A percentile compares a stretch with the other conserved stretches of the same genome.
Evolutionary conservation across 106 monocot species (phyloP).

Genomic region (Dioscorea alata): DNA sequence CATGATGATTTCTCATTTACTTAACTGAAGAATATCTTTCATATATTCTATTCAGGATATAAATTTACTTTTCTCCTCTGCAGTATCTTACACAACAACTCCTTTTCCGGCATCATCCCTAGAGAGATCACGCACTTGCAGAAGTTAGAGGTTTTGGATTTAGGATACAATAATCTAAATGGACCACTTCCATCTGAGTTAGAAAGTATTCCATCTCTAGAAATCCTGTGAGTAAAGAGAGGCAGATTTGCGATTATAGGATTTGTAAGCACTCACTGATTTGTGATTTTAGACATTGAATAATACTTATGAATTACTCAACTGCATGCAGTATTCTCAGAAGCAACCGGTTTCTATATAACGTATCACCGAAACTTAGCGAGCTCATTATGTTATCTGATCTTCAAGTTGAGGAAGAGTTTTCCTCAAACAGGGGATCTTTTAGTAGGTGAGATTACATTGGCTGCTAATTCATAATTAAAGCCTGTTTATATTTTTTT

Average conservation of each 20-base stretch:
- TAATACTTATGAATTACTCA: background rate
- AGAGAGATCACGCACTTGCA: constrained; percentile 30
- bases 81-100: constrained; percentile 54
- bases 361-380: constrained; percentile 13
- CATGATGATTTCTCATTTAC: background rate
- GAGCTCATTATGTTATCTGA: constrained; percentile 18
- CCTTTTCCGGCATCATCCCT: constrained; percentile 44
- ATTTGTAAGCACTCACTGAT: background rate
- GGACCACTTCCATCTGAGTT: constrained; percentile 30
- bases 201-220: constrained; percentile 15
- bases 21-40: no score
- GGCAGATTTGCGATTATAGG: background rate
- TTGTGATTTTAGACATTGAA: background rate
- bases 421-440: constrained; percentile 7
- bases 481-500: no score
- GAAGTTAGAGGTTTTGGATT: constrained; percentile 38
- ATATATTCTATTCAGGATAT: background rate
- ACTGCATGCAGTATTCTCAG: constrained; percentile 14
- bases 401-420: constrained; percentile 15
- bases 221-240: constrained; percentile 36
- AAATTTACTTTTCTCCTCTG: background rate
- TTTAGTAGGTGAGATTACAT: constrained; percentile 18
- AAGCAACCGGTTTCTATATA: constrained; percentile 24
- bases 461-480: no score
- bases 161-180: constrained; percentile 46